A percentile compares a stretch with the other conserved stretches of the same genome.
phyloP scores from a whole-genome alignment of 2,329 filamentous ascomycete species.

The Fusarium nodosum region DNA sequence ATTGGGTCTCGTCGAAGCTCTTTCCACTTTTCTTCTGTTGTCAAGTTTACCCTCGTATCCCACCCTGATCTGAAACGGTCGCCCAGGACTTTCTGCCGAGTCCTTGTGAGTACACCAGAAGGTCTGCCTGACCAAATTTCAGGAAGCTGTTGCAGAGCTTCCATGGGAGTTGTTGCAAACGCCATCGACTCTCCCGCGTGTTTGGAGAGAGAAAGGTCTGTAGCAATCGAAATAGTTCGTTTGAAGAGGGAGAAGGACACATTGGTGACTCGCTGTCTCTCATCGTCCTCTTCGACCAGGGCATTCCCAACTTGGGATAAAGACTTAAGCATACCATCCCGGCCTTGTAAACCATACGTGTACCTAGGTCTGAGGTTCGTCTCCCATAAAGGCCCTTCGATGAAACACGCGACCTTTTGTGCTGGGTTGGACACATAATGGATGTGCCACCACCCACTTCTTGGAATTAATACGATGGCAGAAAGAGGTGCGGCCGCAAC shows the following conservation, averaged over 20 bases:
- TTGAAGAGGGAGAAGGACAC: neutral
- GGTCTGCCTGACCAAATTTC: neutral
- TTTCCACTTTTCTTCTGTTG: neutral
- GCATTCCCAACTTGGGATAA: neutral
- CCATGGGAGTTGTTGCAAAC: neutral
- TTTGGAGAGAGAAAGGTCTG: neutral
- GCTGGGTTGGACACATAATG: too few relatives aligned
- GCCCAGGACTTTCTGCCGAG: neutral
- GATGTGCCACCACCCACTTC: neutral
- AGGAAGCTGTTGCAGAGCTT: rapidly evolving
- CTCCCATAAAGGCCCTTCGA: neutral
- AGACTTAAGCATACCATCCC: too few relatives aligned
- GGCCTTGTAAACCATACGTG: too few relatives aligned
- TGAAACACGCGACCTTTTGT: neutral
- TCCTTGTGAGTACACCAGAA: neutral
- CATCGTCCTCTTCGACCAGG: neutral
- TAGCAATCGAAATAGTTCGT: neutral
- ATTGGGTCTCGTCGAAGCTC: neutral
- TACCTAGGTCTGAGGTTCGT: neutral
- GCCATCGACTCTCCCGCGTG: too few relatives aligned
- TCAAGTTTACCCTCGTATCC: rapidly evolving
- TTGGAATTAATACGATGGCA: neutral
- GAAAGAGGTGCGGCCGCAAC: neutral
- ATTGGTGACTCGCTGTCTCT: neutral
- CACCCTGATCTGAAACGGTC: neutral